These are phyloP conservation scores for Axilococcus clingmanii DNA, from an alignment of 139 green algal species.

Conservation along the genomic window DNA sequence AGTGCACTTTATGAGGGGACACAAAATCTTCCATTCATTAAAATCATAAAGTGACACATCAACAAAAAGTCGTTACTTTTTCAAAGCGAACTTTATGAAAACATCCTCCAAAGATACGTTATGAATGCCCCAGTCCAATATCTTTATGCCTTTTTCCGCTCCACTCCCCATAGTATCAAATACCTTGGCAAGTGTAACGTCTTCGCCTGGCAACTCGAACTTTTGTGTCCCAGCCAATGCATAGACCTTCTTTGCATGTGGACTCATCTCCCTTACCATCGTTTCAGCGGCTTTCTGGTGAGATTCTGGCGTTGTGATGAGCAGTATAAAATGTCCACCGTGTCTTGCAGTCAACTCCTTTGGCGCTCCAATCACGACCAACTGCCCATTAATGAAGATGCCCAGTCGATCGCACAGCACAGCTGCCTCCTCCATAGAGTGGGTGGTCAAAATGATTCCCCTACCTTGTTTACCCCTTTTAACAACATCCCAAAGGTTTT, in stretches of 20 bases:
- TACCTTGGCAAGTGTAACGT: constrained; percentile 39
- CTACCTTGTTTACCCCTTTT: constrained; percentile 42
- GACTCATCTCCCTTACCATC: constrained; percentile 37
- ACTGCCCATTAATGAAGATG: constrained; percentile 83
- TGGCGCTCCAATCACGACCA: constrained; percentile 82
- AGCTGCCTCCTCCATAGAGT: constrained; percentile 95
- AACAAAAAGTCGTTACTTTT: no score
- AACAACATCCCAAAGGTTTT: constrained; percentile 91
- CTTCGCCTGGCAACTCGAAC: constrained; percentile 58
- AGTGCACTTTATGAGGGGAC: no score
- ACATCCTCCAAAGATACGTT: constrained; percentile 93
- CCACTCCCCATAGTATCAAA: constrained; percentile 53
- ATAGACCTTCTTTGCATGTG: constrained; percentile 58
- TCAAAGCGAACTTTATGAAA: constrained; percentile 50
- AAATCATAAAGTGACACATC: no score
- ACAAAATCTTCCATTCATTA: no score
- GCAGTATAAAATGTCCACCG: constrained; percentile 69
- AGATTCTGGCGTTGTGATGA: constrained; percentile 49
- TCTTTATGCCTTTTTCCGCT: constrained; percentile 24
- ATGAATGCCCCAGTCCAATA: constrained; percentile 82
- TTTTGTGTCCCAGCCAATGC: constrained; percentile 56
- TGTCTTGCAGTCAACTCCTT: constrained; percentile 77
- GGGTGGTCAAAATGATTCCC: constrained; percentile 88
- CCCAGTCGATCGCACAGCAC: constrained; percentile 83
- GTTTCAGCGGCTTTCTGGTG: constrained; percentile 26